Conservation (phyloP, 1,284 basidiomycete genomes). For the Cutaneotrichosporon sp. region DNA sequence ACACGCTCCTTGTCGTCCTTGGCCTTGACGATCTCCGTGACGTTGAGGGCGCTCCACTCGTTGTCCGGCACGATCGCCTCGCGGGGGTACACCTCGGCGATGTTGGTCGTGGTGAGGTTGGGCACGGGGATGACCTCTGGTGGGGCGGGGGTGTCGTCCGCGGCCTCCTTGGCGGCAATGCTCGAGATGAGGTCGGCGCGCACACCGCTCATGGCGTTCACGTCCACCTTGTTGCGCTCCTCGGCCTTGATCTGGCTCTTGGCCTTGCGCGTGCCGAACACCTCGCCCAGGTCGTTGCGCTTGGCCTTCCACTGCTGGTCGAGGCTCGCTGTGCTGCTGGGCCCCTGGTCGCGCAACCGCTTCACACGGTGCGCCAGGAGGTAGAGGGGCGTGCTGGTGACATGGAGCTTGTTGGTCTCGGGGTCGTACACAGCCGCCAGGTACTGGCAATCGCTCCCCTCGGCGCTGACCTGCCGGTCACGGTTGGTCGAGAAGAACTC, state of each 20-base stretch:
- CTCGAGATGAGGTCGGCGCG: conserved; percentile 74
- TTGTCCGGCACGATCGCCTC: conserved; percentile 71
- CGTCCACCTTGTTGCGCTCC: conserved; percentile 84
- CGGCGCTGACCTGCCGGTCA: conserved; percentile 55
- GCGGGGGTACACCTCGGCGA: conserved; percentile 73
- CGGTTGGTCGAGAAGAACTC: conserved; percentile 62
- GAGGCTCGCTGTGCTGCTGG: conserved; percentile 53
- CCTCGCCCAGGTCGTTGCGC: conserved; percentile 77
- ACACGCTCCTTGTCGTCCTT: conserved; percentile 60
- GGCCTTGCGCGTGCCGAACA: conserved; percentile 91
- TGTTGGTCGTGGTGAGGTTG: conserved; percentile 64
- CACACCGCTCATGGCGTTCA: conserved; percentile 77
- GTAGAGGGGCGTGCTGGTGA: conserved; percentile 68
- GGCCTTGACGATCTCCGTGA: conserved; percentile 59
- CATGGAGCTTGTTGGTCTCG: conserved; percentile 64
- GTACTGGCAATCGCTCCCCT: conserved; percentile 57
- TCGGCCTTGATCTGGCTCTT: conserved; percentile 77
- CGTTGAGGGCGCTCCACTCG: conserved; percentile 58
- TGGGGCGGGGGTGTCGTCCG: conserved; percentile 21
- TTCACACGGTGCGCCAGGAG: conserved; percentile 77
- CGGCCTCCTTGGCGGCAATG: conserved; percentile 67
- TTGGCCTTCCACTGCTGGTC: conserved; percentile 62
- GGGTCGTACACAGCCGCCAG: conserved; percentile 62
- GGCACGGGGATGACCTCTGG: conserved; percentile 68
- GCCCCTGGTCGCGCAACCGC: conserved; percentile 61